These are phyloP conservation scores for Spergularia marina DNA, from an alignment of 148 eudicot genomes.

Conservation along the genomic window DNA sequence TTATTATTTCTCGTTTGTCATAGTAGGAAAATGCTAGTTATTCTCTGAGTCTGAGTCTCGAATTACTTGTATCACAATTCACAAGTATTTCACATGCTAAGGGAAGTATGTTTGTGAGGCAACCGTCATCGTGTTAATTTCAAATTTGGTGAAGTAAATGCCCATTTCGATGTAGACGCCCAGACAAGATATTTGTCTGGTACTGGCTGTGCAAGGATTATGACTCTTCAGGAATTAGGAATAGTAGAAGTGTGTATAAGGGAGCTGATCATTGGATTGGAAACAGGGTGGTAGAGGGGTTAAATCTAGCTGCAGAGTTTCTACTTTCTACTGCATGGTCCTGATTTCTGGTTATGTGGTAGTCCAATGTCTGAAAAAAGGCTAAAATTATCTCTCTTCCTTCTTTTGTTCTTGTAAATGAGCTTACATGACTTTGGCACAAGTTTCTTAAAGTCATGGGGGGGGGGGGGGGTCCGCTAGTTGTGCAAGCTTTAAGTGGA, in stretches of 20 bases:
- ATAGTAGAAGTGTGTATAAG: no score
- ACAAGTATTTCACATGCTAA: no score
- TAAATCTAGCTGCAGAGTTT: not conserved
- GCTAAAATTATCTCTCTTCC: not conserved
- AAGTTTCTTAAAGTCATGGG: not conserved
- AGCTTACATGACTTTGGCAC: not conserved
- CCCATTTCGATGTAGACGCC: not conserved
- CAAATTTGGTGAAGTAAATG: not conserved
- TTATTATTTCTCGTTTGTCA: not conserved
- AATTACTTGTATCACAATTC: no score
- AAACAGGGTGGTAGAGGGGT: not conserved
- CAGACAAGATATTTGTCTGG: not conserved
- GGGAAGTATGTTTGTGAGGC: no score
- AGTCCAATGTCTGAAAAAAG: not conserved
- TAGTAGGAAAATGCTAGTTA: not conserved
- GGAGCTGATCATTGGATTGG: not conserved
- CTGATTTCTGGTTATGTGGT: not conserved
- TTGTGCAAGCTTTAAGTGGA: not conserved
- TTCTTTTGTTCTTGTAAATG: not conserved
- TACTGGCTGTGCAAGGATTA: no score
- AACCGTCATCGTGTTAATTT: no score
- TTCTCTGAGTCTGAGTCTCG: not conserved
- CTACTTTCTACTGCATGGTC: not conserved
- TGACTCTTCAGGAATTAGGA: no score
- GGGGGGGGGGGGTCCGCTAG: no score